Conservation (phyloP, 257 asterid species). For the Eustoma russellianum region DNA sequence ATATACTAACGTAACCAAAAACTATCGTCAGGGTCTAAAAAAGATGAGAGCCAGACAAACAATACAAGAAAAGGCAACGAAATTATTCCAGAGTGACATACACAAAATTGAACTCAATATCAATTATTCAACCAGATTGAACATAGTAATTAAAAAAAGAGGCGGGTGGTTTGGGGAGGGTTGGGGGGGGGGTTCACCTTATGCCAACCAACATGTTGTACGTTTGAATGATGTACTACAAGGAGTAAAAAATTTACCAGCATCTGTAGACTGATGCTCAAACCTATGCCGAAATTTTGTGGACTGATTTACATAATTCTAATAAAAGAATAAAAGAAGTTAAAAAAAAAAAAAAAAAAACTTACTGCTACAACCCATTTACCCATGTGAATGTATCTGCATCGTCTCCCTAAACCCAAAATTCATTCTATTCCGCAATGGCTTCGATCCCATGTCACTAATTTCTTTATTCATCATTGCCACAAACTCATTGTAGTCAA, state of each 20-base stretch:
- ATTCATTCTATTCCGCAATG: slow-evolving; percentile 9
- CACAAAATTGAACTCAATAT: background rate
- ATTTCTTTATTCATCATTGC: slow-evolving; percentile 44
- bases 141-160: background rate
- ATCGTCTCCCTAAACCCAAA: slow-evolving; percentile 15
- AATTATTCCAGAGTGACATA: no score
- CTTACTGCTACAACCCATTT: slow-evolving; percentile 3
- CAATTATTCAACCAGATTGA: background rate
- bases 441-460: slow-evolving; percentile 29
- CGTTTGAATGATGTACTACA: background rate
- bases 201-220: no score
- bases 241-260: background rate
- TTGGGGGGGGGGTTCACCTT: no score
- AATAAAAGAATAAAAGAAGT: background rate
- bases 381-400: slow-evolving; percentile 12
- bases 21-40: no score
- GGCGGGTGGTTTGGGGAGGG: background rate
- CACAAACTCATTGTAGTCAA: slow-evolving; percentile 45
- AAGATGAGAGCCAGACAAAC: no score
- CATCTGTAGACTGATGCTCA: slow-evolving; percentile 1
- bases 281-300: slow-evolving; percentile 6
- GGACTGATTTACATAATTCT: slow-evolving; percentile 1
- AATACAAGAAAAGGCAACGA: no score
- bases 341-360: background rate
- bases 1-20: no score